A percentile compares a stretch with the other conserved stretches of the same genome.
Evolutionary conservation across 2,329 filamentous ascomycete genomes (phyloP).

Genomic region (Biscogniauxia marginata): DNA sequence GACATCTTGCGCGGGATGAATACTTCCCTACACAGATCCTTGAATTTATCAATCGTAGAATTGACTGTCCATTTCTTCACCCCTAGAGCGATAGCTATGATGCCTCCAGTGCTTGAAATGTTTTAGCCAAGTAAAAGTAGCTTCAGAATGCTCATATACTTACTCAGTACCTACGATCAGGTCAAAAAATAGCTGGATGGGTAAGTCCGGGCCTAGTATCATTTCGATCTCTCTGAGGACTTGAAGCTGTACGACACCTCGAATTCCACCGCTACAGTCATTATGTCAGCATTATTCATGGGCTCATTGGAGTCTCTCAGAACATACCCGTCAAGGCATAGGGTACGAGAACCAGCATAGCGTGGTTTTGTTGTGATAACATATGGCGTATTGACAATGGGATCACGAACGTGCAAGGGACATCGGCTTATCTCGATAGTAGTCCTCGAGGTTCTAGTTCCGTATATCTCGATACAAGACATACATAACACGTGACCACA

Average conservation of each 20-base stretch:
- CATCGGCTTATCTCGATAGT: conserved; percentile 33
- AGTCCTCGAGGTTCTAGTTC: conserved; percentile 30
- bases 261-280: conserved; percentile 26
- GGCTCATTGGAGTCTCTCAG: neutral
- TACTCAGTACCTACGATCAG: conserved; percentile 33
- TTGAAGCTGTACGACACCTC: conserved; percentile 30
- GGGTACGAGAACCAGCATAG: conserved; percentile 28
- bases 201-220: conserved; percentile 29
- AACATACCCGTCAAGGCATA: conserved; percentile 32
- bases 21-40: conserved; percentile 29
- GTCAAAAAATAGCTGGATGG: conserved; percentile 34
- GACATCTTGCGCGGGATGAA: conserved; percentile 30
- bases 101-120: conserved; percentile 25
- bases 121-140: conserved; percentile 1
- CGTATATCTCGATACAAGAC: conserved; percentile 31
- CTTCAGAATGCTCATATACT: conserved; percentile 5
- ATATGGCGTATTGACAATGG: conserved; percentile 31
- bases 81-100: conserved; percentile 31
- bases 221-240: conserved; percentile 31
- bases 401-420: conserved; percentile 31
- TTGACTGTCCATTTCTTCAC: conserved; percentile 34
- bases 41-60: conserved; percentile 31
- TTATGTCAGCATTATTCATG: neutral
- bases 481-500: conserved; percentile 34
- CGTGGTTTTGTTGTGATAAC: conserved; percentile 30